Conservation (phyloP, 2,329 filamentous ascomycete genomes). For the Neofusicoccum cordaticola region DNA sequence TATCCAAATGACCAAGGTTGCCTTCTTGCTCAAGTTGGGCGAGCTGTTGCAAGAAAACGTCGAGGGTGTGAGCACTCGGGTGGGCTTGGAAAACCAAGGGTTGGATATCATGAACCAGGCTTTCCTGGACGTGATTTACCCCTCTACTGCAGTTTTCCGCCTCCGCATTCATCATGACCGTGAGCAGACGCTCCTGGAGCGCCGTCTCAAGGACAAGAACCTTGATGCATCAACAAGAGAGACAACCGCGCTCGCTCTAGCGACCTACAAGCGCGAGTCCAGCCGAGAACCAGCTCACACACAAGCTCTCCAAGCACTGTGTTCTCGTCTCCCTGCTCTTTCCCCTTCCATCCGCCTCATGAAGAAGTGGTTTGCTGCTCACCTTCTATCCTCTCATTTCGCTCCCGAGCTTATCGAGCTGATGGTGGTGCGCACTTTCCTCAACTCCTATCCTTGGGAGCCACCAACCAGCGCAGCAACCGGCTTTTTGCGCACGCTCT, state of each 20-base stretch:
- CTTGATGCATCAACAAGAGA: slow-evolving; percentile 65
- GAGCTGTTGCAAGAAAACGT: slow-evolving; percentile 66
- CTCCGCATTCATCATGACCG: slow-evolving; percentile 86
- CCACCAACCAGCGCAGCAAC: slow-evolving; percentile 72
- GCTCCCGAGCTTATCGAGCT: slow-evolving; percentile 81
- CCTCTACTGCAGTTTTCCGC: slow-evolving; percentile 71
- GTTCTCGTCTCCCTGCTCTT: slow-evolving; percentile 74
- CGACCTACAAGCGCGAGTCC: slow-evolving; percentile 68
- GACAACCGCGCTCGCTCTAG: slow-evolving; percentile 66
- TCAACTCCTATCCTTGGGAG: slow-evolving; percentile 77
- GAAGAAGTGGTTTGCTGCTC: slow-evolving; percentile 85
- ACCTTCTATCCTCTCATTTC: slow-evolving; percentile 76
- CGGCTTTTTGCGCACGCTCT: slow-evolving; percentile 77
- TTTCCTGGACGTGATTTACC: slow-evolving; percentile 78
- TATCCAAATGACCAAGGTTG: slow-evolving; percentile 90
- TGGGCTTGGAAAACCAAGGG: slow-evolving; percentile 77
- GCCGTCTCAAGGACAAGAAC: slow-evolving; percentile 71
- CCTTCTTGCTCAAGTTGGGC: slow-evolving; percentile 74
- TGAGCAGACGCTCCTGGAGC: slow-evolving; percentile 76
- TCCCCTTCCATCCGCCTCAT: slow-evolving; percentile 79
- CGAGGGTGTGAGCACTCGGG: slow-evolving; percentile 60
- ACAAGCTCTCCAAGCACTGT: slow-evolving; percentile 75
- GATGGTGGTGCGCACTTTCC: slow-evolving; percentile 72
- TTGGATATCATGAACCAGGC: slow-evolving; percentile 70
- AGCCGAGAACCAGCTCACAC: slow-evolving; percentile 73